Base-by-base conservation (phyloP, 176 grass and related monocot species). In the Juncus inflexus region DNA sequence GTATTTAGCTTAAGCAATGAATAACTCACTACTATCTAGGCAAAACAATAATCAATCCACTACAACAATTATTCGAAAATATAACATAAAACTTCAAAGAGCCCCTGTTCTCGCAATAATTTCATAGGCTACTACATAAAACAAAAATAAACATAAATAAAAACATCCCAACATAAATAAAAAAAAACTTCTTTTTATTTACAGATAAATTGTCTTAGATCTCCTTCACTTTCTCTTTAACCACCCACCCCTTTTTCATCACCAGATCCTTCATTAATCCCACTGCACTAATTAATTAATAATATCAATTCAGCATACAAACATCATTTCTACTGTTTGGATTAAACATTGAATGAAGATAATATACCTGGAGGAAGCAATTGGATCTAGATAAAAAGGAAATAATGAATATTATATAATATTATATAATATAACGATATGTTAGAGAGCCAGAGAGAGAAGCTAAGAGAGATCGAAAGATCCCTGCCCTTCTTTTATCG, bases 401-500 rank as follows among this genome's bases (percentile, higher is more conserved):
- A 71, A 71, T 28, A 58, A 55, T 71, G 58, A 71, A 71, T 60
- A 47, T 47, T 6, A 47, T 47, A 47, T 47, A 47, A 47, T 47
- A 47, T 6, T 43, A 71, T 37, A 59, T 59, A 35, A 7, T 28
- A 28, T 28, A 28, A 28, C 19, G 19, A 28, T 28, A 28, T 35
- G 68, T 71, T 55, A 11, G 55, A 55, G 36, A 28, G 19, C 19
- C 19, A 28, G 38, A 19, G 13, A 13, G 52, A 52, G 45, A 70
- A 65, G 49, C 77, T 73, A 95, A n/a, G 90, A 95, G 62, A 95
- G 90, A 84, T 95, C 90, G 79, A 95, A 95, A 16, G 90, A 95
- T 35, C 90, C 90, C 73, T 87, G 90, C 42, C 90, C 90, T 82
- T 95, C 90, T 40, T 62, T 86, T 63, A 95, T 90, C 3, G 90